A percentile compares a stretch with the other conserved stretches of the same genome.
Conservation (phyloP, 345 rosid species). For the Moricandia moricandioides region DNA sequence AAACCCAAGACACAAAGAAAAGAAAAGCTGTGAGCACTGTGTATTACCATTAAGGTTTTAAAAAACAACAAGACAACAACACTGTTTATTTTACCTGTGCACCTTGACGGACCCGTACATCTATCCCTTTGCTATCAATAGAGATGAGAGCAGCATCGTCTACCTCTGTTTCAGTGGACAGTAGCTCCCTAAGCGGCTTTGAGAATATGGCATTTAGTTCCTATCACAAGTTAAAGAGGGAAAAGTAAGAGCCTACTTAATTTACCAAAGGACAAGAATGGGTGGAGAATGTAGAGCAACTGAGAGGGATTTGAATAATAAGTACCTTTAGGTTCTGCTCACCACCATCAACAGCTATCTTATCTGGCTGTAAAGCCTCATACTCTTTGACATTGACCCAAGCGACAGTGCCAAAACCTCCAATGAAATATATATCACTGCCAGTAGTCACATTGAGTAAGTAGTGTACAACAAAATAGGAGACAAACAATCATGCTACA, state of each 20-base stretch:
- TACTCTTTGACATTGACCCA: slow-evolving; percentile 96
- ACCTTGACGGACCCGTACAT: slow-evolving; percentile 90
- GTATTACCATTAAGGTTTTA: background rate
- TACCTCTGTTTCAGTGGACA: slow-evolving; percentile 63
- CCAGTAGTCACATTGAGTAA: slow-evolving; percentile 11
- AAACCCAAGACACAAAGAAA: background rate
- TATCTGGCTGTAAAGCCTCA: slow-evolving; percentile 78
- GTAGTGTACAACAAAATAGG: background rate
- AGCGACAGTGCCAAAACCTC: slow-evolving; percentile 98
- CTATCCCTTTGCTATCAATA: slow-evolving; percentile 92
- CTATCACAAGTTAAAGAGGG: background rate
- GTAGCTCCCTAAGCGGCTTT: slow-evolving; percentile 67
- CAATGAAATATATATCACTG: slow-evolving; percentile 96
- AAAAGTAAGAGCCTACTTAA: background rate
- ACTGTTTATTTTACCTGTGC: slow-evolving; percentile 67
- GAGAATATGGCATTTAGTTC: slow-evolving; percentile 74
- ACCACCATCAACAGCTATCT: slow-evolving; percentile 94
- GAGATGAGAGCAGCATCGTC: slow-evolving; percentile 96
- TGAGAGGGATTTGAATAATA: background rate
- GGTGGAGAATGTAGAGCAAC: background rate
- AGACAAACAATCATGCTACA: background rate
- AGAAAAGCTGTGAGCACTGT: background rate
- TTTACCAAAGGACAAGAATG: background rate
- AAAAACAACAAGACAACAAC: background rate
- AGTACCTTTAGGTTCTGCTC: slow-evolving; percentile 83